phyloP scores from a whole-genome alignment of 1,284 basidiomycete genomes.

The Pseudozyma tsukubaensis region DNA sequence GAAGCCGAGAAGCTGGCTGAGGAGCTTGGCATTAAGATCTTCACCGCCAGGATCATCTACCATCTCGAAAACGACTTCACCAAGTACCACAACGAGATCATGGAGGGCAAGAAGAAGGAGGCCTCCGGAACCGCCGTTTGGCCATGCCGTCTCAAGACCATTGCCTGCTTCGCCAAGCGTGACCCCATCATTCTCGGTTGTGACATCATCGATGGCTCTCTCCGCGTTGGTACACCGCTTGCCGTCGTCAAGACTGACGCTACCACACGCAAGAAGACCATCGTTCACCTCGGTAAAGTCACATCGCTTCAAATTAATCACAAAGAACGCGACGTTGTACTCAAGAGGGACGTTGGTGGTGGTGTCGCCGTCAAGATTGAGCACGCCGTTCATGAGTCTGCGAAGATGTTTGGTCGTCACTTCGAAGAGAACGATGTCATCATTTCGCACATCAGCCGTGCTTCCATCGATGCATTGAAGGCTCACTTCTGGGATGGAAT shows the following conservation, averaged over 20 bases:
- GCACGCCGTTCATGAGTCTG: conserved; percentile 92
- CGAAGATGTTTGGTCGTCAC: conserved; percentile 80
- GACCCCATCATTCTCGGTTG: conserved; percentile 96
- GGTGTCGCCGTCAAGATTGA: conserved; percentile 99
- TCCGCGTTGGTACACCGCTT: conserved; percentile 94
- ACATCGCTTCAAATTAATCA: conserved; percentile 72
- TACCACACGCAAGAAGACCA: conserved; percentile 86
- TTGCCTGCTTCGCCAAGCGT: conserved; percentile 93
- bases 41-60: conserved; percentile 99
- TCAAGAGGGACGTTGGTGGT: conserved; percentile 90
- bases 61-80: conserved; percentile 98
- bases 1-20: conserved; percentile 91
- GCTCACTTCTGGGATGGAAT: conserved; percentile 89
- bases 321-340: conserved; percentile 77
- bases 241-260: conserved; percentile 92
- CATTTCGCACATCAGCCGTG: conserved; percentile 87
- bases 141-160: conserved; percentile 92
- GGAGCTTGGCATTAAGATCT: conserved; percentile 91
- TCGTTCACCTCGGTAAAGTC: conserved; percentile 93
- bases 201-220: conserved; percentile 88
- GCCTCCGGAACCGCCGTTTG: conserved; percentile 95
- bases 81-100: conserved; percentile 92
- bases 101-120: conserved; percentile 90
- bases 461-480: conserved; percentile 84
- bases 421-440: conserved; percentile 97